Percentiles rank a stretch among this genome's conserved stretches.
Evolutionary conservation across 805 yeast genomes (phyloP).

Genomic region (Cyberlindnera japonica): DNA sequence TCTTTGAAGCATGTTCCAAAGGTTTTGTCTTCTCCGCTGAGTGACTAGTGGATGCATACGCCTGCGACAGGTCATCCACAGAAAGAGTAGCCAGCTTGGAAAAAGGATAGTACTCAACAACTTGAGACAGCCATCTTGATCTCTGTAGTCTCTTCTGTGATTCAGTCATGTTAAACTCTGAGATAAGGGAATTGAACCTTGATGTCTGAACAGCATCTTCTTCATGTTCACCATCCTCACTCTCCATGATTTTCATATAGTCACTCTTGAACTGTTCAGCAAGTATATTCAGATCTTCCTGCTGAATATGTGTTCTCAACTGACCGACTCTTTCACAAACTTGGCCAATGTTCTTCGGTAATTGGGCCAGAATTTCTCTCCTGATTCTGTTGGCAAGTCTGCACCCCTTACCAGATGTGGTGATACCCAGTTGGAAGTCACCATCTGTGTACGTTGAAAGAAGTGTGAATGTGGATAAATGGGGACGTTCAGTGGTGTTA

Average conservation of each 20-base stretch:
- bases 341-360: conserved; percentile 69
- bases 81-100: conserved; percentile 56
- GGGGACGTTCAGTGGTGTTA: conserved; percentile 71
- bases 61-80: conserved; percentile 51
- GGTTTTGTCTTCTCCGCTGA: neutral
- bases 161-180: conserved; percentile 53
- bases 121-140: conserved; percentile 81
- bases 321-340: conserved; percentile 68
- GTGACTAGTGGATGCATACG: conserved; percentile 26
- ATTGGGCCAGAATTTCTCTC: conserved; percentile 59
- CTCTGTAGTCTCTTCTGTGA: conserved; percentile 53
- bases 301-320: conserved; percentile 52
- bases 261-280: conserved; percentile 23
- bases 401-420: conserved; percentile 89
- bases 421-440: conserved; percentile 73
- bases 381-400: conserved; percentile 76
- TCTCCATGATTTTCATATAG: conserved; percentile 29
- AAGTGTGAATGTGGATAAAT: conserved; percentile 69
- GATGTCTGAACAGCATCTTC: conserved; percentile 66
- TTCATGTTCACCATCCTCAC: conserved; percentile 51
- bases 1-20: neutral
- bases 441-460: conserved; percentile 71
- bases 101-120: conserved; percentile 88
- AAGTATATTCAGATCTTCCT: conserved; percentile 42
- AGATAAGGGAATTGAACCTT: conserved; percentile 56